Conservation (phyloP, 345 rosid species). For the Kernera saxatilis region DNA sequence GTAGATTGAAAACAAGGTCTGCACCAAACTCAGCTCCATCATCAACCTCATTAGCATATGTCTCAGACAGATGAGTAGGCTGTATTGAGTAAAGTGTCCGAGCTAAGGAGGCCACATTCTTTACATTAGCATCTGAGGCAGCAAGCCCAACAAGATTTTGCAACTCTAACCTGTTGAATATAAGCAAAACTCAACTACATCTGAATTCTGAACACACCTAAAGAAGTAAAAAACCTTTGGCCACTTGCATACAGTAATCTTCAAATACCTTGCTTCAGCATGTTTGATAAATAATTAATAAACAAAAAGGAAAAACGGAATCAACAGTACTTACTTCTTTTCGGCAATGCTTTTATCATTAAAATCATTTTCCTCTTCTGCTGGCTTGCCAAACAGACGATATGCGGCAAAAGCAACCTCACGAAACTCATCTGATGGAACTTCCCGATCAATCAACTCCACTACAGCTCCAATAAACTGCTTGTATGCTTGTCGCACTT, state of each 20-base stretch:
- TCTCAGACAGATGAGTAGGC: conserved; percentile 39
- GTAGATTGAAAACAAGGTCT: conserved; percentile 66
- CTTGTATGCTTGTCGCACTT: conserved; percentile 78
- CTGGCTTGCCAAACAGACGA: conserved; percentile 41
- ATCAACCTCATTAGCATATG: conserved; percentile 33
- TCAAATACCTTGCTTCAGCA: neutral
- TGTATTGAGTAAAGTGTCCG: conserved; percentile 53
- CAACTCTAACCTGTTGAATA: conserved; percentile 58
- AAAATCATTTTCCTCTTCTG: conserved; percentile 37
- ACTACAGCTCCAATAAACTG: conserved; percentile 71
- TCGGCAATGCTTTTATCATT: conserved; percentile 26
- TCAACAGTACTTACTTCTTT: conserved; percentile 32
- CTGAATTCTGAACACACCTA: neutral
- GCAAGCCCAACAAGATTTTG: conserved; percentile 67
- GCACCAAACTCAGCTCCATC: conserved; percentile 69
- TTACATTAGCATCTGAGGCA: conserved; percentile 42
- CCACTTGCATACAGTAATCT: neutral
- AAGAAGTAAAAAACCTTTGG: neutral
- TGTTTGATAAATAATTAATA: neutral
- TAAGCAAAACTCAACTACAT: neutral
- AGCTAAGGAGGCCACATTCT: conserved; percentile 54
- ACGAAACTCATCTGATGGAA: conserved; percentile 72
- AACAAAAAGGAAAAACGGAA: neutral
- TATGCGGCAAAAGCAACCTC: conserved; percentile 63
- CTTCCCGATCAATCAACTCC: conserved; percentile 71